phyloP scores from a whole-genome alignment of 2,329 filamentous ascomycete genomes.

The Ceratocystis destructans region DNA sequence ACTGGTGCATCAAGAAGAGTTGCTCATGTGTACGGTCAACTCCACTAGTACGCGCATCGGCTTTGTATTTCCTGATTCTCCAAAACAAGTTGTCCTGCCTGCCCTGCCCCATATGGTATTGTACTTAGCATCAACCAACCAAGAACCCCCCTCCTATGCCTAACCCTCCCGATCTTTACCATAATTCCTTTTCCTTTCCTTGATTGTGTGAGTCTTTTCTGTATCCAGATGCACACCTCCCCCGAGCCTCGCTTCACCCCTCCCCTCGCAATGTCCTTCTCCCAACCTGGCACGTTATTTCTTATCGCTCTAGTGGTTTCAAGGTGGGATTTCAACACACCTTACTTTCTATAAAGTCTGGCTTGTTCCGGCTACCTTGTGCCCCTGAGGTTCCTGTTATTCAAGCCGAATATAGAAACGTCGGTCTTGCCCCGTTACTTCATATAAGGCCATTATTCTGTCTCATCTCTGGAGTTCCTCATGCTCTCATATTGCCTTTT shows the following conservation, averaged over 20 bases:
- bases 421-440: not conserved
- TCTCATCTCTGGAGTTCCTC: slow-evolving; percentile 25
- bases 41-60: not conserved
- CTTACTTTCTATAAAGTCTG: slow-evolving; percentile 1
- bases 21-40: not conserved
- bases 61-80: not conserved
- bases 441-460: slow-evolving; percentile 8
- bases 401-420: no score
- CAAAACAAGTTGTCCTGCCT: not conserved
- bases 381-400: not conserved
- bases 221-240: not conserved
- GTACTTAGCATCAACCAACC: not conserved
- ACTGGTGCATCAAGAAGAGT: no score
- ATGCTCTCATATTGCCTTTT: slow-evolving; percentile 75
- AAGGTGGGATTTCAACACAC: slow-evolving; percentile 1
- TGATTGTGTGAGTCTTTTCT: not conserved
- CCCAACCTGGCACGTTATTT: not conserved
- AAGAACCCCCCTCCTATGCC: not conserved
- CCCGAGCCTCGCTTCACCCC: slow-evolving; percentile 1
- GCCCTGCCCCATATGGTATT: not conserved
- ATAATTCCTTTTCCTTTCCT: not conserved
- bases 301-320: not conserved
- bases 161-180: not conserved
- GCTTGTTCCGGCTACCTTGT: not conserved
- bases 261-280: not conserved